These are phyloP conservation scores for Plasmodiophora brassicae DNA, from an alignment of 208 protist species.

Conservation along the genomic window DNA sequence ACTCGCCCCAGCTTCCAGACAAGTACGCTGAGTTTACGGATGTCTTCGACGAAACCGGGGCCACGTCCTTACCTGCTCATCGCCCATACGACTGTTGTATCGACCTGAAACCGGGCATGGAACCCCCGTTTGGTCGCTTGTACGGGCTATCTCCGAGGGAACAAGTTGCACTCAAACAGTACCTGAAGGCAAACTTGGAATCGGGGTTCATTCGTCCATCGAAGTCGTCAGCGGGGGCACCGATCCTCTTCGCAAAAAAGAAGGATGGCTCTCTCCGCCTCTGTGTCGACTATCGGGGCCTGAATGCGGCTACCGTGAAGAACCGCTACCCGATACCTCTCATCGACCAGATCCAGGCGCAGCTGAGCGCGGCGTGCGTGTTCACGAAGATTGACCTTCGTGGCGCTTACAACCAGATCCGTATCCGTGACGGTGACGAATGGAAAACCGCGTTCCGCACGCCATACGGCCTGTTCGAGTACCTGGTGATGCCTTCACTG, in stretches of 20 bases:
- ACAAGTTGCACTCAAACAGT: neutral
- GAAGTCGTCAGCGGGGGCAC: neutral
- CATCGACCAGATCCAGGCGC: neutral
- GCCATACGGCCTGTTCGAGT: slow-evolving; percentile 30
- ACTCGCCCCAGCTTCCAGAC: no score
- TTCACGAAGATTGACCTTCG: slow-evolving; percentile 24
- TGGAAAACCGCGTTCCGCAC: slow-evolving; percentile 19
- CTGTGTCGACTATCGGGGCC: slow-evolving; percentile 20
- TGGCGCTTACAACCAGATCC: neutral
- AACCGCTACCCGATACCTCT: slow-evolving; percentile 17
- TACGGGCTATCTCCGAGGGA: neutral
- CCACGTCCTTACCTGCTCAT: neutral
- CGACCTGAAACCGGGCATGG: neutral
- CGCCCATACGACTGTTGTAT: neutral
- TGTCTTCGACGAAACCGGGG: neutral
- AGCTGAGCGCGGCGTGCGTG: neutral
- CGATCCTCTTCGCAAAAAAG: slow-evolving; percentile 1
- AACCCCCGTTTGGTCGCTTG: neutral
- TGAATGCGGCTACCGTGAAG: neutral
- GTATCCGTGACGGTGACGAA: slow-evolving; percentile 1
- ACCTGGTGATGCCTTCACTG: slow-evolving; percentile 25
- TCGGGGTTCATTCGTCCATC: neutral
- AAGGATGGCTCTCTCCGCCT: neutral
- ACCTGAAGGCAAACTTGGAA: neutral
- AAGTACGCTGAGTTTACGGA: no score